Evolutionary conservation across 2,329 filamentous ascomycete genomes (phyloP), one percentile per base, ranked within the genome.

Genomic region (Monosporascus cannonballus): DNA sequence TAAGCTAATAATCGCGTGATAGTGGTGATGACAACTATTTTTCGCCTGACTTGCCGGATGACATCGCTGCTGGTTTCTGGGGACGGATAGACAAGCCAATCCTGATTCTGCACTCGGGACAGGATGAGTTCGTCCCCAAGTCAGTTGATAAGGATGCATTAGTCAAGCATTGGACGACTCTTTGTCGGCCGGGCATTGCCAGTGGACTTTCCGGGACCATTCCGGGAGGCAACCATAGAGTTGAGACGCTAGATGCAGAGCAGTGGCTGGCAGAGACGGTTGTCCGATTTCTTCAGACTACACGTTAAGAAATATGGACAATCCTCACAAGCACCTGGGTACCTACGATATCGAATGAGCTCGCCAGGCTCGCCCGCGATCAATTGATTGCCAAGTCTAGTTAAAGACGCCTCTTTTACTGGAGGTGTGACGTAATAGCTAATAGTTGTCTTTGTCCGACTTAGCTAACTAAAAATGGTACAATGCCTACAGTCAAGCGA

Each of bases 21-120:
- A 81, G 83, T 5, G 87, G 86, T 9, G 86, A 89, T 54, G 92
- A 96, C 66, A 92, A 96, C 66, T 90, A 88, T 64, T 96, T 96
- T 71, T 92, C 87, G n/a, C 85, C 83, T 3, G 88, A 94, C 64
- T 71, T 94, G n/a, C 49, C 59, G 8, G 71, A 77, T 34, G 74
- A 80, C 34, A 73, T 76, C 18, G 72, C 91, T 6, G 64, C 69
- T 24, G 67, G 67, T 15, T 86, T 85, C n/a, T 96, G 93, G 78
- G 79, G 84, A 3, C 72, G 71, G 48, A 73, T 90, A 51, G 71
- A 73, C 44, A 76, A 80, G 50, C 80, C 83, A 1, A 68, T 90
- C 1, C 71, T 88, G 57, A 81, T 89, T 18, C 64, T 91, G 34
- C 81, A 84, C 54, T 85, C 85, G 1, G 85, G 74, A 6, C 69